Percentiles rank a stretch among this genome's conserved stretches.
Conservation (phyloP, 371 early-diverging fungal species). For the Rhizopus sp. region DNA sequence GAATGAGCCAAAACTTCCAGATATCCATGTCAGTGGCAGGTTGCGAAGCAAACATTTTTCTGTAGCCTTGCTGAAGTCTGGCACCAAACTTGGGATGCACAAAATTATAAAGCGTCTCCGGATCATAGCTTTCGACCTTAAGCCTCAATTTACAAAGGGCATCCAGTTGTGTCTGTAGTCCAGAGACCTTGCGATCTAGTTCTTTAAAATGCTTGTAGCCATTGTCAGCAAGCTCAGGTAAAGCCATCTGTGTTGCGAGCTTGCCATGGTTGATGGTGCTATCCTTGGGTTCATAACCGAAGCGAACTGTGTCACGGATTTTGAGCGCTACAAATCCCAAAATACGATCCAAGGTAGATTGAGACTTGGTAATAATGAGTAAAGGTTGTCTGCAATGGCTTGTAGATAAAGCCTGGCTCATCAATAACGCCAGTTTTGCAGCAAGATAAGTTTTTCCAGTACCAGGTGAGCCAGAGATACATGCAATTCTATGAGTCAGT, state of each 20-base stretch:
- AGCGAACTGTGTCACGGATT: conserved; percentile 34
- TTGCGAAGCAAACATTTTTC: background rate
- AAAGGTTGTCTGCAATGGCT: conserved; percentile 39
- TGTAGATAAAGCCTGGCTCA: conserved; percentile 24
- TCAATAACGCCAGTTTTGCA: conserved; percentile 30
- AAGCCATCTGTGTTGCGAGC: conserved; percentile 17
- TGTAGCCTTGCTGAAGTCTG: conserved; percentile 7
- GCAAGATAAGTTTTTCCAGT: conserved; percentile 47
- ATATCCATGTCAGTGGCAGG: background rate
- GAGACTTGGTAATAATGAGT: conserved; percentile 32
- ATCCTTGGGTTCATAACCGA: conserved; percentile 22
- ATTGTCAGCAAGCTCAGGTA: conserved; percentile 18
- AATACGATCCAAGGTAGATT: conserved; percentile 30
- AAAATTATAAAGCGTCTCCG: conserved; percentile 10
- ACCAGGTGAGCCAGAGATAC: conserved; percentile 40
- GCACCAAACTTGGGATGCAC: conserved; percentile 26
- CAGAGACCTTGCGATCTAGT: conserved; percentile 19
- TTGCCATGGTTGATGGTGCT: conserved; percentile 9
- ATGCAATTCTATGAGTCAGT: conserved; percentile 35
- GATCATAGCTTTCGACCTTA: conserved; percentile 14
- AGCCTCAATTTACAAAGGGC: conserved; percentile 23
- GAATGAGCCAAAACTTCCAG: conserved; percentile 25
- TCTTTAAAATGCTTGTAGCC: conserved; percentile 22
- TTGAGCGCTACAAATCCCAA: conserved; percentile 6
- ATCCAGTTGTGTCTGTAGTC: conserved; percentile 23